Conservation (phyloP, 2,329 filamentous ascomycete species). For the Trichoderma endophyticum region DNA sequence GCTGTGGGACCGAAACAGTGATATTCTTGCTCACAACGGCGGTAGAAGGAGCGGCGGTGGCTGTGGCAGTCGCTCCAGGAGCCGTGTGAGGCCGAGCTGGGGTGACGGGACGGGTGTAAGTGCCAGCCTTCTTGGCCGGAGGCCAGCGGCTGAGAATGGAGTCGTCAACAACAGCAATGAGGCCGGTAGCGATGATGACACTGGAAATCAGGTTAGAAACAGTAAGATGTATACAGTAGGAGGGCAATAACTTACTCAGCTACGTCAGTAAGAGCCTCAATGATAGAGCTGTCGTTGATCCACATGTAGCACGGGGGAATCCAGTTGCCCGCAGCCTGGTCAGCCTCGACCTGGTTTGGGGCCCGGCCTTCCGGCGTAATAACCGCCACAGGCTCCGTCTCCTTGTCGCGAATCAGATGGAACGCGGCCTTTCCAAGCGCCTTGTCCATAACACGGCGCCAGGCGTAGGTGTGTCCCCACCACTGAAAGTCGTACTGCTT, state of each 20-base stretch:
- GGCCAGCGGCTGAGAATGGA: slow-evolving; percentile 79
- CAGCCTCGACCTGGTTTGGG: slow-evolving; percentile 65
- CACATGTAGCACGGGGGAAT: slow-evolving; percentile 87
- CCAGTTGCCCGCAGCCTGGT: slow-evolving; percentile 80
- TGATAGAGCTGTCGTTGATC: slow-evolving; percentile 72
- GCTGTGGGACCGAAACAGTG: background rate
- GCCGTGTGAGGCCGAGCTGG: slow-evolving; percentile 16
- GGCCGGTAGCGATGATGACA: slow-evolving; percentile 83
- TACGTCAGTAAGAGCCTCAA: slow-evolving; percentile 71
- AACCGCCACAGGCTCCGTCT: slow-evolving; percentile 66
- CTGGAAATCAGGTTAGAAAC: slow-evolving; percentile 42
- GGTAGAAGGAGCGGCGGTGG: background rate
- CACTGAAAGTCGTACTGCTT: slow-evolving; percentile 91
- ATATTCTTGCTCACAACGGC: background rate
- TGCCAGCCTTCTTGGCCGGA: slow-evolving; percentile 38
- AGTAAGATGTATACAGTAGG: background rate
- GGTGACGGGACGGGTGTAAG: slow-evolving; percentile 1
- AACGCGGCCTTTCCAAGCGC: slow-evolving; percentile 69
- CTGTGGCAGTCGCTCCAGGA: background rate
- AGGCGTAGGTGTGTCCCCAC: slow-evolving; percentile 83
- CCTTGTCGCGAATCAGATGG: slow-evolving; percentile 70
- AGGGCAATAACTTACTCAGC: slow-evolving; percentile 65
- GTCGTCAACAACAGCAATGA: slow-evolving; percentile 86
- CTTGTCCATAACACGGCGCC: slow-evolving; percentile 74
- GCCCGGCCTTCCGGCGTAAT: slow-evolving; percentile 79